Percentiles rank a stretch among this genome's conserved stretches.
Conservation (phyloP, 495 filamentous ascomycete genomes). For the Aspergillus sclerotiicarbonarius region DNA sequence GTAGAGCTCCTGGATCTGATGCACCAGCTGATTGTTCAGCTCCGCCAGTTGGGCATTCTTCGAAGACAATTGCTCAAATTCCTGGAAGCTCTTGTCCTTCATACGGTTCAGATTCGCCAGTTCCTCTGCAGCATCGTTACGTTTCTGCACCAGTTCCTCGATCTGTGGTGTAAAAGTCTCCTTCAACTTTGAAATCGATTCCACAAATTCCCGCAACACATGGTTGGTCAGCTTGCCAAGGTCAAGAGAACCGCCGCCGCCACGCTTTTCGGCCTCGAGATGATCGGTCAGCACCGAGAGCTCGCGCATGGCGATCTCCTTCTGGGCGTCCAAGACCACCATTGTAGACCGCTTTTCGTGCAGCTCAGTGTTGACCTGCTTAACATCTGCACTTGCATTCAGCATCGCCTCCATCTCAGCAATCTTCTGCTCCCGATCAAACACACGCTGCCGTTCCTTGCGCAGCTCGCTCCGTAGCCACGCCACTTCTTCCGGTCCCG, state of each 20-base stretch:
- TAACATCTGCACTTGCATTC: constrained; percentile 72
- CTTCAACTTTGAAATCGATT: constrained; percentile 82
- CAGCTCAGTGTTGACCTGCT: constrained; percentile 80
- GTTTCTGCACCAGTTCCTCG: constrained; percentile 78
- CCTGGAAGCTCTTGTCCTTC: constrained; percentile 88
- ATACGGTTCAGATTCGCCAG: constrained; percentile 71
- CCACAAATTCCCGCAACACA: constrained; percentile 83
- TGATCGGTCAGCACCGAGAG: constrained; percentile 83
- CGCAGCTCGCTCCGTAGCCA: constrained; percentile 75
- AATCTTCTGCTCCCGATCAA: constrained; percentile 74
- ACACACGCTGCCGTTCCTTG: constrained; percentile 73
- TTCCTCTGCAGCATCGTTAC: constrained; percentile 79
- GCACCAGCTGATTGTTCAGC: constrained; percentile 90
- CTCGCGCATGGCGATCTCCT: constrained; percentile 92
- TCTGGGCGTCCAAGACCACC: constrained; percentile 90
- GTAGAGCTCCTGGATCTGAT: constrained; percentile 90
- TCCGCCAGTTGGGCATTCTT: constrained; percentile 94
- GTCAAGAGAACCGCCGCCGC: constrained; percentile 60
- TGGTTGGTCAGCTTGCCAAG: constrained; percentile 75
- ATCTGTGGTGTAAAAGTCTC: constrained; percentile 72
- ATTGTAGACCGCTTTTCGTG: constrained; percentile 94
- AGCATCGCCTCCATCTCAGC: constrained; percentile 76
- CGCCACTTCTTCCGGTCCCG: constrained; percentile 64
- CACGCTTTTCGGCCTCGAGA: constrained; percentile 64
- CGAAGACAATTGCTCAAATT: constrained; percentile 88